Percentiles rank a stretch among this genome's conserved stretches.
These are phyloP conservation scores for Blastomyces gilchristii DNA, from an alignment of 2,329 filamentous ascomycete species.

Conservation along the genomic window DNA sequence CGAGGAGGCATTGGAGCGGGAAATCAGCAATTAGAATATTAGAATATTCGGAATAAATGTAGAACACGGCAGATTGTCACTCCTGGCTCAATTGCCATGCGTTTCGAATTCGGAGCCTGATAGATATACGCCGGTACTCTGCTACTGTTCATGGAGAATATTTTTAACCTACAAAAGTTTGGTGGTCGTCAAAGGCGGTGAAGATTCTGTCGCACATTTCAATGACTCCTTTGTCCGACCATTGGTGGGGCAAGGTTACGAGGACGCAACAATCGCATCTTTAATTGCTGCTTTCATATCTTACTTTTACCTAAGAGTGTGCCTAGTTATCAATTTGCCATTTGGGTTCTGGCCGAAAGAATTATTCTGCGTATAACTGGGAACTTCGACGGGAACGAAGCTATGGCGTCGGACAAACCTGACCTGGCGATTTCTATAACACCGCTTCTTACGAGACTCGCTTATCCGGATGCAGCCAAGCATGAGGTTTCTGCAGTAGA, in stretches of 20 bases:
- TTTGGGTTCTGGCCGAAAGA: background rate
- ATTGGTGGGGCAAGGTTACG: background rate
- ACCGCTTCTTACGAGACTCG: constrained; percentile 39
- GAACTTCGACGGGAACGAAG: background rate
- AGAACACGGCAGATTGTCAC: background rate
- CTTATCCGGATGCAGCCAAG: constrained; percentile 36
- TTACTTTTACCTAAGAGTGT: background rate
- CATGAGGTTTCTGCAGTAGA: constrained; percentile 59
- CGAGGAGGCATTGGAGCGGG: constrained; percentile 43
- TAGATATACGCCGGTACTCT: background rate
- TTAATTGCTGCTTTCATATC: background rate
- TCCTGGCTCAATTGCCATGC: constrained; percentile 1
- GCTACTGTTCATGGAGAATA: background rate
- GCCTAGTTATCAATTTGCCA: background rate
- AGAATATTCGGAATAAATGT: background rate
- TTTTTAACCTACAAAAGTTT: background rate
- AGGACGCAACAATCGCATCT: background rate
- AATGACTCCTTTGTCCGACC: background rate
- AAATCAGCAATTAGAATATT: background rate
- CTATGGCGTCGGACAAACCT: constrained; percentile 24
- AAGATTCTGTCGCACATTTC: constrained; percentile 5
- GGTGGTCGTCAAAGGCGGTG: background rate
- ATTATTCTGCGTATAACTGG: background rate
- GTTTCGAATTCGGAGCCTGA: background rate
- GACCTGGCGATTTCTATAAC: constrained; percentile 35